Base-by-base conservation (phyloP, 257 asterid species). In the Cynanchum wilfordii region DNA sequence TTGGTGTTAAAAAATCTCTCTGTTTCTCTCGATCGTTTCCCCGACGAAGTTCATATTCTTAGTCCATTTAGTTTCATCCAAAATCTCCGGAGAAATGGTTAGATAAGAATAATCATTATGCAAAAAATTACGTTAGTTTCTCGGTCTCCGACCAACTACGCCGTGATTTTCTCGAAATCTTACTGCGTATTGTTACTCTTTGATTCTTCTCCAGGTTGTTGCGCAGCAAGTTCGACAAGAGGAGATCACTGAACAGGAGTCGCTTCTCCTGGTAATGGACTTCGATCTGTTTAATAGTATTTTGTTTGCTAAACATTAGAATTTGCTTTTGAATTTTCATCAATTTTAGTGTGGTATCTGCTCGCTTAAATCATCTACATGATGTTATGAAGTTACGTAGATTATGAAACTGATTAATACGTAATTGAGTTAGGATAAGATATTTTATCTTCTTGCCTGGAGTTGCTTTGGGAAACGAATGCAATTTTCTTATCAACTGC, bases 211-310 rank as follows among this genome's bases (percentile, higher is more conserved):
- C 77, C 89, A 93, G 98, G 96, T 89, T 66, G 94, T 87, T 30
- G 95, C 91, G 17, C 98, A 94, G 84, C 86, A 88, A 76, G 79
- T 94, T 81, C 89, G 89, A 87, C 95, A 89, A 73, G 78, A 94
- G 68, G 97, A 91, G 86, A 89, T 94, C 71, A 91, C 97, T 3
- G 96, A 89, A 86, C 98, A 91, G 95, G 98, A 94, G 72, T 94
- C 98, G 22, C 97, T 94, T 64, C 89, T 94, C 19, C 90, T 94
- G 30, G 97, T 91, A 66, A 70, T 54, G 19, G 17, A 59, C 73
- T 45, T 10, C 50, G 36, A 25, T 54, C 10, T 49, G 10, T 66
- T 27, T 2, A 44, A 3, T 9, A 49, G 11, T 58, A n/a, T 30
- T 59, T 68, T 22, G 9, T 19, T 58, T 38, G 55, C 1, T 10